These are phyloP conservation scores for Russula sp. DNA, from an alignment of 768 basidiomycete genomes.

Conservation along the genomic window DNA sequence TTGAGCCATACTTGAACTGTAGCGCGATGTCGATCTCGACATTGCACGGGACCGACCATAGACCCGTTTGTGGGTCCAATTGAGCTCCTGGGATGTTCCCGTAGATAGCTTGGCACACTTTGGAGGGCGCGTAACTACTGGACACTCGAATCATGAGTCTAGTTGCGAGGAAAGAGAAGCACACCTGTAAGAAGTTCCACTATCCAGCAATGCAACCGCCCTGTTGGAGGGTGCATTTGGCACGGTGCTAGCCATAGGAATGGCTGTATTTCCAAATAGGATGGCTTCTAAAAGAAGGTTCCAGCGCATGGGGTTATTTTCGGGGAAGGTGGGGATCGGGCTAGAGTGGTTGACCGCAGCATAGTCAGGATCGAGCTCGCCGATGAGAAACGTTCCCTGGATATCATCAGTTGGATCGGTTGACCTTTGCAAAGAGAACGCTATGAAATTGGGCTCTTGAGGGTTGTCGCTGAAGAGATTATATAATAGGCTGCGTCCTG, in stretches of 20 bases:
- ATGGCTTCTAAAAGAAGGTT: slow-evolving; percentile 70
- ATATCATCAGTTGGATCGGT: slow-evolving; percentile 48
- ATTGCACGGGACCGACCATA: slow-evolving; percentile 72
- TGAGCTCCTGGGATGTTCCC: slow-evolving; percentile 55
- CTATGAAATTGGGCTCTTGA: slow-evolving; percentile 70
- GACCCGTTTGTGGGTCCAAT: slow-evolving; percentile 45
- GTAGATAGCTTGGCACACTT: slow-evolving; percentile 66
- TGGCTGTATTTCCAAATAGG: slow-evolving; percentile 48
- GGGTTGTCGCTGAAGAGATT: slow-evolving; percentile 70
- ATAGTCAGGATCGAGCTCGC: slow-evolving; percentile 64
- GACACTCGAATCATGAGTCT: slow-evolving; percentile 12
- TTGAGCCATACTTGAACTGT: slow-evolving; percentile 57
- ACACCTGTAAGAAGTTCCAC: slow-evolving; percentile 76
- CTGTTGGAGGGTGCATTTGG: slow-evolving; percentile 55
- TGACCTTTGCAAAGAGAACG: slow-evolving; percentile 64
- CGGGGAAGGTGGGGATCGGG: slow-evolving; percentile 71
- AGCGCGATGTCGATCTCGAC: slow-evolving; percentile 73
- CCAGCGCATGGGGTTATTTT: slow-evolving; percentile 60
- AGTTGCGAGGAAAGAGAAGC: slow-evolving; percentile 27
- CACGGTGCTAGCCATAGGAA: slow-evolving; percentile 51
- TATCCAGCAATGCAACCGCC: slow-evolving; percentile 74
- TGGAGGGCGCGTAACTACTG: slow-evolving; percentile 60
- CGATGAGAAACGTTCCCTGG: slow-evolving; percentile 67
- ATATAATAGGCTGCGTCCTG: slow-evolving; percentile 66
- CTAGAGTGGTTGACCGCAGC: slow-evolving; percentile 48